Conservation (phyloP, 805 yeast genomes). For the Teunomyces atbi region DNA sequence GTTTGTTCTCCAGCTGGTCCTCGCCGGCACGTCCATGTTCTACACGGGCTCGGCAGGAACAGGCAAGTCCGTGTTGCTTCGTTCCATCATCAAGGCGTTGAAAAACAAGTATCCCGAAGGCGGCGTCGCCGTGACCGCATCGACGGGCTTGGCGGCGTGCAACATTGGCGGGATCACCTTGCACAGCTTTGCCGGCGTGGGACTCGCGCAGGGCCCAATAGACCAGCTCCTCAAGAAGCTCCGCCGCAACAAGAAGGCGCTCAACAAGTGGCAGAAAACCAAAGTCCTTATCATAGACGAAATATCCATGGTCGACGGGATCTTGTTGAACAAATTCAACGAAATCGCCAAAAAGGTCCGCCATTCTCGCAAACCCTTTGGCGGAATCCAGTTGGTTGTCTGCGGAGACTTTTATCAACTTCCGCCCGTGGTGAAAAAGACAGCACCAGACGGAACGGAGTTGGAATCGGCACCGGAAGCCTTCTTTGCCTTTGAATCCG, state of each 20-base stretch:
- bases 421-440: conserved; percentile 61
- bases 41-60: conserved; percentile 99
- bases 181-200: conserved; percentile 77
- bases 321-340: conserved; percentile 61
- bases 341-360: conserved; percentile 54
- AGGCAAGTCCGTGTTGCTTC: conserved; percentile 88
- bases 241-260: conserved; percentile 48
- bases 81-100: conserved; percentile 56
- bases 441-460: conserved; percentile 27
- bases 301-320: conserved; percentile 76
- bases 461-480: conserved; percentile 16
- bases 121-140: conserved; percentile 73
- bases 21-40: conserved; percentile 67
- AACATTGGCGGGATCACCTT: conserved; percentile 78
- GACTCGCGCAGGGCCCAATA: conserved; percentile 59
- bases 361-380: conserved; percentile 56
- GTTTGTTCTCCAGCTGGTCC: conserved; percentile 61
- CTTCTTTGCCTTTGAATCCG: conserved; percentile 63
- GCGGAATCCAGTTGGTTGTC: conserved; percentile 73
- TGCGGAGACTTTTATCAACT: conserved; percentile 83
- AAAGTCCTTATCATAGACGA: conserved; percentile 73
- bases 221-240: conserved; percentile 50
- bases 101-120: conserved; percentile 44
- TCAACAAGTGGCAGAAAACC: conserved; percentile 53
- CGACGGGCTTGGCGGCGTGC: conserved; percentile 83